These are phyloP conservation scores for Xylaria sp. DNA, from an alignment of 2,329 filamentous ascomycete genomes.

Conservation along the genomic window DNA sequence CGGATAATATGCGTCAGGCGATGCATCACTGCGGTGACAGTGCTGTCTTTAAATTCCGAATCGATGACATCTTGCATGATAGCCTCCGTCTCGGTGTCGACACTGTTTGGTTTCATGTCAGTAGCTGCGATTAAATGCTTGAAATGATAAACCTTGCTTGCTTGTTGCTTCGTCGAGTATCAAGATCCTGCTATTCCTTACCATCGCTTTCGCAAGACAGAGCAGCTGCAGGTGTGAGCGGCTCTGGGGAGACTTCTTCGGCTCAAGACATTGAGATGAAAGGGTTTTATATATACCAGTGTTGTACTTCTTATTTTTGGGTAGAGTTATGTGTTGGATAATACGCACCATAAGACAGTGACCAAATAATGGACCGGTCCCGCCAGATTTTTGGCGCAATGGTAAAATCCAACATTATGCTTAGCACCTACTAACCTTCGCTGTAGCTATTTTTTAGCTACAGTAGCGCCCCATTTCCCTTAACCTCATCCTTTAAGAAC, in stretches of 20 bases:
- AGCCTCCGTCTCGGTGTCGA: conserved; percentile 41
- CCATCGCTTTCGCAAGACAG: conserved; percentile 40
- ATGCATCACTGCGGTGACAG: conserved; percentile 43
- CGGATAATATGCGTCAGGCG: conserved; percentile 36
- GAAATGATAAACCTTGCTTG: conserved; percentile 37
- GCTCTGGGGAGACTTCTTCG: conserved; percentile 29
- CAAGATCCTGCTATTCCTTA: conserved; percentile 37
- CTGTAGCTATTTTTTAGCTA: no score
- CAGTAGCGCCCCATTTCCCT: no score
- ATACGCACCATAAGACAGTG: no score
- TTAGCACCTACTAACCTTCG: no score
- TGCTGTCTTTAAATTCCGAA: conserved; percentile 39
- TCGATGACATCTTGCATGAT: conserved; percentile 44
- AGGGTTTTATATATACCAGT: no score
- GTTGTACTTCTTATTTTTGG: no score
- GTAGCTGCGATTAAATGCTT: conserved; percentile 25
- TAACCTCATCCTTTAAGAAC: no score
- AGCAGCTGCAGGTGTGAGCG: conserved; percentile 38
- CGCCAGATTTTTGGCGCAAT: no score
- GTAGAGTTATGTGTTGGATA: no score
- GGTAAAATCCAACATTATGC: no score
- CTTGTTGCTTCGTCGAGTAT: conserved; percentile 45
- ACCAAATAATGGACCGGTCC: no score
- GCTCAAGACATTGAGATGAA: conserved; percentile 28
- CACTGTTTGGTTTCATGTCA: conserved; percentile 33